phyloP scores from a whole-genome alignment of 176 grass and related monocot species.

The Musa itinerans region DNA sequence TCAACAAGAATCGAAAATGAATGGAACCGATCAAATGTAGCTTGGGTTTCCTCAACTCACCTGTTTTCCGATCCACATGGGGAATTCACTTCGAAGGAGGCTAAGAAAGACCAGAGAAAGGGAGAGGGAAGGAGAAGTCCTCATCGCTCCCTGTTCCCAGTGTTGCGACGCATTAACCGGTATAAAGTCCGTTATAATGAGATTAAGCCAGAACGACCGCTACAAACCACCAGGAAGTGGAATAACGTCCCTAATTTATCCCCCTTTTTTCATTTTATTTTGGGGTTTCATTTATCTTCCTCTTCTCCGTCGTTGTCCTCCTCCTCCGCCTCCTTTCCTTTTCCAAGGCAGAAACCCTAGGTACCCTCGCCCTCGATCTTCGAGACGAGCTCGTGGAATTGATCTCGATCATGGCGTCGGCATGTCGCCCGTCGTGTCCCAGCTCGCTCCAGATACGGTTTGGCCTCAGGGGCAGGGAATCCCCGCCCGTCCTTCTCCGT shows the following conservation, averaged over 20 bases:
- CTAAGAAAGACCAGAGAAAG: too few species aligned
- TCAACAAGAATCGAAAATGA: too few species aligned
- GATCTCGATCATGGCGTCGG: background rate
- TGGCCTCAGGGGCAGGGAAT: conserved; percentile 9
- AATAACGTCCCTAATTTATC: background rate
- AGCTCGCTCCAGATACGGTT: conserved; percentile 39
- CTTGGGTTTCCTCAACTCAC: too few species aligned
- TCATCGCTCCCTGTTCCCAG: too few species aligned
- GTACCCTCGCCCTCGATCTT: background rate
- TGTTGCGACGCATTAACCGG: too few species aligned
- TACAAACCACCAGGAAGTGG: too few species aligned
- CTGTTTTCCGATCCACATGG: too few species aligned
- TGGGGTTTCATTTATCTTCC: background rate
- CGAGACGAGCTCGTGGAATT: background rate
- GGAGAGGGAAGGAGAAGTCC: too few species aligned
- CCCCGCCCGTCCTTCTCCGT: background rate
- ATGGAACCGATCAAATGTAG: too few species aligned
- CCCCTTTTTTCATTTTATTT: background rate
- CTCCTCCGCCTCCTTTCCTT: background rate
- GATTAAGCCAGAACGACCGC: too few species aligned
- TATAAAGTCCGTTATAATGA: too few species aligned
- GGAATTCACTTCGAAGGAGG: too few species aligned
- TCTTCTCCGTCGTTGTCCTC: background rate
- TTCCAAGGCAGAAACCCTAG: background rate
- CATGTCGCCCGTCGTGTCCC: background rate